Evolutionary conservation across 148 eudicot species (phyloP).

Genomic region (Dysphania ambrosioides): DNA sequence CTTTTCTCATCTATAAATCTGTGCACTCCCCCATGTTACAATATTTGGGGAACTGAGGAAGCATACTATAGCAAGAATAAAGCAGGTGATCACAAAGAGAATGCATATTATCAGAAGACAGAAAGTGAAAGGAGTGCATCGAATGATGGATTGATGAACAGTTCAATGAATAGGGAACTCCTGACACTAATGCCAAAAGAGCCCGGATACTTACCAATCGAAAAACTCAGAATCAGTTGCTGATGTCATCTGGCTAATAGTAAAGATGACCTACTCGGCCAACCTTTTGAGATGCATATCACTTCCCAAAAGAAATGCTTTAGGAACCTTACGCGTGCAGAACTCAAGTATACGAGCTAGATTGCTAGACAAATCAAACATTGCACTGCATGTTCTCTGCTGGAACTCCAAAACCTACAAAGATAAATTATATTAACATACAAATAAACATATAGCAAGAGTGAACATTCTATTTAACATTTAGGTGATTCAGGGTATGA

Average conservation of each 20-base stretch:
- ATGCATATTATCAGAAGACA: neutral
- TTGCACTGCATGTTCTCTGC: constrained; percentile 74
- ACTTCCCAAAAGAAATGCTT: constrained; percentile 76
- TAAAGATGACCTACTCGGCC: constrained; percentile 77
- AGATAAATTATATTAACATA: neutral
- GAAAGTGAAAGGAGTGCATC: neutral
- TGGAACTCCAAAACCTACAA: constrained; percentile 72
- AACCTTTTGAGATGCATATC: constrained; percentile 84
- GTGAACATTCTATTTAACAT: neutral
- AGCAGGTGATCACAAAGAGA: neutral
- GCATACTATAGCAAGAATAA: neutral
- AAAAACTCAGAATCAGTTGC: constrained; percentile 70
- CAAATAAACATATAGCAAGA: neutral
- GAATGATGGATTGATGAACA: neutral
- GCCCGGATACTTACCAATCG: constrained; percentile 54
- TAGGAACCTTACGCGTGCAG: constrained; percentile 75
- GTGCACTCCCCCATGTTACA: too few relatives aligned
- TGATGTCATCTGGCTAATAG: constrained; percentile 65
- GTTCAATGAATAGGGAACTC: neutral
- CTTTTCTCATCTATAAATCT: too few relatives aligned
- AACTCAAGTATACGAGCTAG: constrained; percentile 93
- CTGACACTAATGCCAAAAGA: neutral
- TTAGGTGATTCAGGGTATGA: neutral
- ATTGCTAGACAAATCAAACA: constrained; percentile 89
- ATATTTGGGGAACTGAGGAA: too few relatives aligned